Conservation (phyloP, 2,329 filamentous ascomycete species). For the Fusarium subglutinans region DNA sequence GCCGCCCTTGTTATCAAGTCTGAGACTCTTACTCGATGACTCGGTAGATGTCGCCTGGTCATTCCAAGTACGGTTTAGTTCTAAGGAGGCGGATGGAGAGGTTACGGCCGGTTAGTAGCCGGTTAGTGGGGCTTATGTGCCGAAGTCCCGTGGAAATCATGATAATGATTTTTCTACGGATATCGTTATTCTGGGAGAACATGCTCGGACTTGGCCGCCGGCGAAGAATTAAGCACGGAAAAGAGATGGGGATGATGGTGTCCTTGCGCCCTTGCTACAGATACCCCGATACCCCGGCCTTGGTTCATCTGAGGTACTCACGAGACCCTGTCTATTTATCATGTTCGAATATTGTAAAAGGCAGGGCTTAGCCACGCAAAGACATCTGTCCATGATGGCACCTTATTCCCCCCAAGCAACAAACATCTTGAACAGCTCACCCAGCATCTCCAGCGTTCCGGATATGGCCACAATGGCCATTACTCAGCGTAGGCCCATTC, state of each 20-base stretch:
- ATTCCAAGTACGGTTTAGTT: slow-evolving; percentile 5
- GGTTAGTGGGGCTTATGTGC: background rate
- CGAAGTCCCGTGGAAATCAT: slow-evolving; percentile 4
- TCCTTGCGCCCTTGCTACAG: background rate
- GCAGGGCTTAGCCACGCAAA: fast-evolving
- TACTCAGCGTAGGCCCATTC: background rate
- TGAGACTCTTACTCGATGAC: background rate
- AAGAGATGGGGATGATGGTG: background rate
- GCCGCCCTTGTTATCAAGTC: background rate
- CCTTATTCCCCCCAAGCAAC: no score
- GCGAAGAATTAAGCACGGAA: background rate
- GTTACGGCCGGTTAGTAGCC: slow-evolving; percentile 6
- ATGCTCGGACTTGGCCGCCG: background rate
- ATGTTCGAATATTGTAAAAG: background rate
- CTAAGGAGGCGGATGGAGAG: background rate
- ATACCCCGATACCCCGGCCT: no score
- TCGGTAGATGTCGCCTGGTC: slow-evolving; percentile 8
- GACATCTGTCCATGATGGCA: background rate
- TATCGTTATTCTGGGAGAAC: background rate
- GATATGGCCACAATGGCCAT: background rate
- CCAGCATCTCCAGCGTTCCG: background rate
- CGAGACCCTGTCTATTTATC: no score
- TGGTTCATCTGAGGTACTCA: background rate
- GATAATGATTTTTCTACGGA: background rate
- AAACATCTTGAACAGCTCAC: background rate